A percentile compares a stretch with the other conserved stretches of the same genome.
phyloP scores from a whole-genome alignment of 768 basidiomycete species.

The Termitomyces sp. region DNA sequence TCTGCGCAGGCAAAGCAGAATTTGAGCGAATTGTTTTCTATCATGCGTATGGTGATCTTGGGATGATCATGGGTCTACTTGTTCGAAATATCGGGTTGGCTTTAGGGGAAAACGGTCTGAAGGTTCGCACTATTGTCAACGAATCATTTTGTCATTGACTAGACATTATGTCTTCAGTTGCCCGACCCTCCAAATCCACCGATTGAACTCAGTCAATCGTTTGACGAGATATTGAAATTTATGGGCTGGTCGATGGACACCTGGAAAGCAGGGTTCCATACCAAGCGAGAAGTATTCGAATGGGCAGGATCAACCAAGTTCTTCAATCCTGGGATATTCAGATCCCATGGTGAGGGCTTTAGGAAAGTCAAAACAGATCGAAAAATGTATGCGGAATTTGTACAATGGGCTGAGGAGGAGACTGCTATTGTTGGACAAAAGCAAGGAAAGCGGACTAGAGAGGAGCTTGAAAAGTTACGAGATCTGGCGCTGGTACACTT shows the following conservation, averaged over 20 bases:
- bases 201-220: slow-evolving; percentile 42
- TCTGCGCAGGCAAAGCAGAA: slow-evolving; percentile 48
- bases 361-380: slow-evolving; percentile 46
- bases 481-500: slow-evolving; percentile 52
- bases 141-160: background rate
- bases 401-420: slow-evolving; percentile 41
- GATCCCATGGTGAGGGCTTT: slow-evolving; percentile 30
- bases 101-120: slow-evolving; percentile 55
- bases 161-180: slow-evolving; percentile 20
- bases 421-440: slow-evolving; percentile 5
- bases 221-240: slow-evolving; percentile 50
- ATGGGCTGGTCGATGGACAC: too few species aligned
- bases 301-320: slow-evolving; percentile 55
- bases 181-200: slow-evolving; percentile 40
- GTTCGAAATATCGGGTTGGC: slow-evolving; percentile 47
- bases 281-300: slow-evolving; percentile 51
- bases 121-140: slow-evolving; percentile 32
- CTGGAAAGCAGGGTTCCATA: slow-evolving; percentile 54
- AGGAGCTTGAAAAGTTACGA: slow-evolving; percentile 18
- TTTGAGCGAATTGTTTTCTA: slow-evolving; percentile 51
- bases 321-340: slow-evolving; percentile 43
- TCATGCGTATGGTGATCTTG: slow-evolving; percentile 67
- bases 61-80: slow-evolving; percentile 63
- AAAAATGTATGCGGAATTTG: slow-evolving; percentile 60
- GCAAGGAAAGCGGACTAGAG: slow-evolving; percentile 3